phyloP scores from a whole-genome alignment of 1,284 basidiomycete genomes.

The Leccinum subspadiceum region DNA sequence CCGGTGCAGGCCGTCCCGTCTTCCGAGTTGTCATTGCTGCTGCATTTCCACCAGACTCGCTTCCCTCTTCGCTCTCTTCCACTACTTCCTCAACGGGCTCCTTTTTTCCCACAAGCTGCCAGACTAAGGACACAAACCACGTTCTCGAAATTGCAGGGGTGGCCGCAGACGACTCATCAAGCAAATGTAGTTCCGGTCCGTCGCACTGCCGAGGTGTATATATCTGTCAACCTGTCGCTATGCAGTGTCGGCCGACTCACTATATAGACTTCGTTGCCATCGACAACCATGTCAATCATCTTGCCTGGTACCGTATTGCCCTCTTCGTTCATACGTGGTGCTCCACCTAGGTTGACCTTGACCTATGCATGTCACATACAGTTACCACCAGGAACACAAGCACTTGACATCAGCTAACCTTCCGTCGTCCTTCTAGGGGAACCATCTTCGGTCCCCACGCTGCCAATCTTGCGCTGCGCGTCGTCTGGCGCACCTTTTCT shows the following conservation, averaged over 20 bases:
- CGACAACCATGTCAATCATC: constrained; percentile 76
- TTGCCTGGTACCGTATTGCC: constrained; percentile 49
- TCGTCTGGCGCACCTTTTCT: constrained; percentile 65
- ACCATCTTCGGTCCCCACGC: constrained; percentile 77
- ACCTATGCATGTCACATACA: constrained; percentile 43
- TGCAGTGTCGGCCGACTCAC: constrained; percentile 43
- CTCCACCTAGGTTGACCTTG: constrained; percentile 64
- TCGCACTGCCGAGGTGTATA: constrained; percentile 38
- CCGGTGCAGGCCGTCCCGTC: constrained; percentile 32
- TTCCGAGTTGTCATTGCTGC: constrained; percentile 35
- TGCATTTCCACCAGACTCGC: constrained; percentile 35
- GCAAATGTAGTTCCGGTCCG: constrained; percentile 48
- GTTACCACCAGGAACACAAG: constrained; percentile 3
- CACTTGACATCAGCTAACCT: constrained; percentile 42
- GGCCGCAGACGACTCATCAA: constrained; percentile 48
- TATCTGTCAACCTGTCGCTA: constrained; percentile 13
- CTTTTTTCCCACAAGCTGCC: constrained; percentile 28
- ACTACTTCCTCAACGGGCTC: background rate
- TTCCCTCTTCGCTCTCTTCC: constrained; percentile 21
- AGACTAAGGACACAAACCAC: constrained; percentile 49
- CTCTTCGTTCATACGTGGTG: constrained; percentile 51
- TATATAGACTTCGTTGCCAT: constrained; percentile 66
- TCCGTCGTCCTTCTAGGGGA: constrained; percentile 60
- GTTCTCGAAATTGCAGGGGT: constrained; percentile 48
- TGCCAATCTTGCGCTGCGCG: constrained; percentile 57